phyloP scores from a whole-genome alignment of 2,329 filamentous ascomycete species.

The Stemphylium lycopersici region DNA sequence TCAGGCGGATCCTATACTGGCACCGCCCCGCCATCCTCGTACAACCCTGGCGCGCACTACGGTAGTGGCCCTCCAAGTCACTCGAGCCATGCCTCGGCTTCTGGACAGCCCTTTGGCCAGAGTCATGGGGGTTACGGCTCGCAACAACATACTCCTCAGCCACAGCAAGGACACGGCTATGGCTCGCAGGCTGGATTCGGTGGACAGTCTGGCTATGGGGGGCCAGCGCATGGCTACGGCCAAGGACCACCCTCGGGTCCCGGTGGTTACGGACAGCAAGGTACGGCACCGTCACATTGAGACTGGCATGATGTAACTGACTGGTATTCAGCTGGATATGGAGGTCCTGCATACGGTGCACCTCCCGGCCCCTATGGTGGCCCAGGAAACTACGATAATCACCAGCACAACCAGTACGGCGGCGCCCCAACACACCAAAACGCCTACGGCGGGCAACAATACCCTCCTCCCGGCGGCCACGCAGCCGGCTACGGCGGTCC shows the following conservation, averaged over 20 bases:
- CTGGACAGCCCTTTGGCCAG: conserved; percentile 28
- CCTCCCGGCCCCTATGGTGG: conserved; percentile 34
- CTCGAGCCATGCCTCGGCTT: conserved; percentile 24
- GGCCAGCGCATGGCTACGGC: conserved; percentile 8
- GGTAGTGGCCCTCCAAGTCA: conserved; percentile 30
- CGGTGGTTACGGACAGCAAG: conserved; percentile 35
- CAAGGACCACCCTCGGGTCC: conserved; percentile 15
- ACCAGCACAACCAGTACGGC: conserved; percentile 37
- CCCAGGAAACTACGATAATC: conserved; percentile 37
- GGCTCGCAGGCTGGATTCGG: conserved; percentile 33
- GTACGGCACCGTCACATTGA: conserved; percentile 4
- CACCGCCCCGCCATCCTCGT: conserved; percentile 66
- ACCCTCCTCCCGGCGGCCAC: conserved; percentile 23
- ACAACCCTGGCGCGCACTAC: conserved; percentile 54
- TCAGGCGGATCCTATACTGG: conserved; percentile 64
- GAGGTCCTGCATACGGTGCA: conserved; percentile 35
- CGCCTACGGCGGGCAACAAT: conserved; percentile 23
- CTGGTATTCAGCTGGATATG: conserved; percentile 34
- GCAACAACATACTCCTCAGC: conserved; percentile 18
- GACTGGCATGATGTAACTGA: conserved; percentile 1
- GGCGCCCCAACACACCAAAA: conserved; percentile 21
- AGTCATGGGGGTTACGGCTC: conserved; percentile 17
- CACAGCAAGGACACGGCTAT: conserved; percentile 20
- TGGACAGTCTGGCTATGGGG: conserved; percentile 29
- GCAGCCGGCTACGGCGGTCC: conserved; percentile 18